Percentiles rank a stretch among this genome's conserved stretches.
These are phyloP conservation scores for Penicillium nucicola DNA, from an alignment of 495 filamentous ascomycete genomes.

Conservation along the genomic window DNA sequence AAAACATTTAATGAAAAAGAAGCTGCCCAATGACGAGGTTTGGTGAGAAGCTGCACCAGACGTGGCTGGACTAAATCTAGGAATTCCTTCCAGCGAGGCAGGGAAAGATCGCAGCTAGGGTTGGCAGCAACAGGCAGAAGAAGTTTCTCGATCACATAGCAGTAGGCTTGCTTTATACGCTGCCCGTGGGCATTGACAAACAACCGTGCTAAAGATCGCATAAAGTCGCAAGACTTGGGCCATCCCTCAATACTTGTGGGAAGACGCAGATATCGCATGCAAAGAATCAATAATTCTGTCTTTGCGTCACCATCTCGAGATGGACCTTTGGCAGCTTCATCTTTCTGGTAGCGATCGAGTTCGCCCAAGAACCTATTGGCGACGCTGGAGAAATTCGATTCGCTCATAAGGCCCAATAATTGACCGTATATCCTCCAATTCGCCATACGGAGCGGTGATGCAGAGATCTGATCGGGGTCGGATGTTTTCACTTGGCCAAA, in stretches of 20 bases:
- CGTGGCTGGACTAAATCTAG: slow-evolving; percentile 71
- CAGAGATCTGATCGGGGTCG: slow-evolving; percentile 76
- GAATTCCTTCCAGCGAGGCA: slow-evolving; percentile 82
- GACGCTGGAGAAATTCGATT: slow-evolving; percentile 81
- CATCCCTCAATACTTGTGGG: slow-evolving; percentile 68
- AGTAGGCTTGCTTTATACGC: slow-evolving; percentile 89
- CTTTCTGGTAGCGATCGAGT: slow-evolving; percentile 71
- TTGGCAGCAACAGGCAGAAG: slow-evolving; percentile 83
- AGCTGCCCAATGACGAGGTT: slow-evolving; percentile 85
- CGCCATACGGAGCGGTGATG: slow-evolving; percentile 77
- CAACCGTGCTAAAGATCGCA: slow-evolving; percentile 73
- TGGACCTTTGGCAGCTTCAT: slow-evolving; percentile 62
- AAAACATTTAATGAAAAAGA: slow-evolving; percentile 83
- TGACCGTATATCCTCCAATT: slow-evolving; percentile 95
- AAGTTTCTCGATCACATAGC: slow-evolving; percentile 81
- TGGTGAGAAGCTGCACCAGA: slow-evolving; percentile 76
- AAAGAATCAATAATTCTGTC: slow-evolving; percentile 78
- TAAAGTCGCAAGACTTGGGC: slow-evolving; percentile 83
- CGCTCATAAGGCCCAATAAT: slow-evolving; percentile 91
- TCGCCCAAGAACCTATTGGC: slow-evolving; percentile 76
- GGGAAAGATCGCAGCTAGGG: slow-evolving; percentile 66
- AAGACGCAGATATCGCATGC: slow-evolving; percentile 85
- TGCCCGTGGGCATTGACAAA: slow-evolving; percentile 83
- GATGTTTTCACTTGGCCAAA: slow-evolving; percentile 85
- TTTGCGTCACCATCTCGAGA: slow-evolving; percentile 70